Percentiles rank a stretch among this genome's conserved stretches.
Conservation (phyloP, 345 rosid species). For the Ceriops decandra region DNA sequence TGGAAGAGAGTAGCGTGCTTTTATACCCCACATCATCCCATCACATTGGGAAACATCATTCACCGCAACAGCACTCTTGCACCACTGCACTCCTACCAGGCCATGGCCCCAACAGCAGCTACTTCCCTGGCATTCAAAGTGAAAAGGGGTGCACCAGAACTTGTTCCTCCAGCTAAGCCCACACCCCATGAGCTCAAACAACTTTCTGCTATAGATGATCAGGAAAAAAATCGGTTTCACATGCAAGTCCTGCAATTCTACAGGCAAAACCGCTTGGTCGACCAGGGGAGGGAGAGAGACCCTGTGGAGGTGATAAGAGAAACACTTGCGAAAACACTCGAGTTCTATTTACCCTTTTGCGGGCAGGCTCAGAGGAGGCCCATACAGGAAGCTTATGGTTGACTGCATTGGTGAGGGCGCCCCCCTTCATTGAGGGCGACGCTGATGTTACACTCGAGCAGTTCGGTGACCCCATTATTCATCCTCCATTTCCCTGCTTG, state of each 20-base stretch:
- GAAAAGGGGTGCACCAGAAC: conserved; percentile 10
- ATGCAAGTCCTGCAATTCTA: conserved; percentile 11
- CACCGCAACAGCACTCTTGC: too few relatives aligned
- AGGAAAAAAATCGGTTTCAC: conserved; percentile 10
- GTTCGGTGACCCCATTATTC: conserved; percentile 14
- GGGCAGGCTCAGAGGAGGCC: conserved; percentile 21
- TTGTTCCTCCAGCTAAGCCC: neutral
- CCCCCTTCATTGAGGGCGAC: conserved; percentile 15
- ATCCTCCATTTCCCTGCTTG: conserved; percentile 23
- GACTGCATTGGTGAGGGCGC: conserved; percentile 23
- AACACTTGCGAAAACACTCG: conserved; percentile 12
- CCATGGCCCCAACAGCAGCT: conserved; percentile 8
- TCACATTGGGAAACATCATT: too few relatives aligned
- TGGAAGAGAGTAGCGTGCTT: too few relatives aligned
- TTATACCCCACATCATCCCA: too few relatives aligned
- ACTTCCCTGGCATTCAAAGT: conserved; percentile 13
- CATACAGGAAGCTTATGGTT: conserved; percentile 12
- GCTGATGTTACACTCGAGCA: conserved; percentile 16
- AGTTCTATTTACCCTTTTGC: conserved; percentile 23
- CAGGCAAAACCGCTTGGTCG: neutral
- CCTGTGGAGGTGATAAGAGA: conserved; percentile 4
- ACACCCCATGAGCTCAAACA: conserved; percentile 24
- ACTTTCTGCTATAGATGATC: conserved; percentile 19
- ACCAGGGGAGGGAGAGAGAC: conserved; percentile 1
- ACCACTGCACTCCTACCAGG: too few relatives aligned